phyloP scores from a whole-genome alignment of 768 basidiomycete species.

The Auricularia heimuer region DNA sequence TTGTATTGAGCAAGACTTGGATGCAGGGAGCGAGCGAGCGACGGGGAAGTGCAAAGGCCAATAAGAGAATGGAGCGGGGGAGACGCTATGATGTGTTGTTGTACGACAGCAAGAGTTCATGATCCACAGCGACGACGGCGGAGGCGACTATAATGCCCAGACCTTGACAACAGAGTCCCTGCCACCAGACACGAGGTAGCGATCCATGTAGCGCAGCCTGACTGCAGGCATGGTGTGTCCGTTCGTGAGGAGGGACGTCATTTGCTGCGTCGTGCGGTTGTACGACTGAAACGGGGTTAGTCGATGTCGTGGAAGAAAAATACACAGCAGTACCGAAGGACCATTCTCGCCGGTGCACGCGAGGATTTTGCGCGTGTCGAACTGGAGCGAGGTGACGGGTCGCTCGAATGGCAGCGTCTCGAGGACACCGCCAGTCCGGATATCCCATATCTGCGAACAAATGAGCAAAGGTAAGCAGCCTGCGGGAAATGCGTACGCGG shows the following conservation, averaged over 20 bases:
- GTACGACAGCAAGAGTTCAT: no score
- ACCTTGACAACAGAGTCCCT: slow-evolving; percentile 81
- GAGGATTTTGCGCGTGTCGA: slow-evolving; percentile 88
- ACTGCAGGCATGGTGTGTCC: slow-evolving; percentile 90
- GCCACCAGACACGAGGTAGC: slow-evolving; percentile 85
- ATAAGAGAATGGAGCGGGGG: no score
- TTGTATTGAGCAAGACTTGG: no score
- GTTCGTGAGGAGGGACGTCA: slow-evolving; percentile 75
- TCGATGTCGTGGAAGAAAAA: not conserved
- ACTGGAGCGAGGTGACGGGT: slow-evolving; percentile 84
- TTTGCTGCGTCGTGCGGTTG: slow-evolving; percentile 88
- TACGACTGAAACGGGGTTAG: slow-evolving; percentile 52
- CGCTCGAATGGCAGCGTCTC: slow-evolving; percentile 89
- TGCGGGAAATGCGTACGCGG: slow-evolving; percentile 41
- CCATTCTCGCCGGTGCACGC: slow-evolving; percentile 91
- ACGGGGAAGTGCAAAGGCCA: no score
- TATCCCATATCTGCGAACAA: slow-evolving; percentile 78
- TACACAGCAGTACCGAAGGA: slow-evolving; percentile 51
- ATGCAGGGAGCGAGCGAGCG: no score
- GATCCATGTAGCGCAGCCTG: slow-evolving; percentile 89
- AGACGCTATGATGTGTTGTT: no score
- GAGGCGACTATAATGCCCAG: slow-evolving; percentile 64
- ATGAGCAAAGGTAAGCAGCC: not conserved
- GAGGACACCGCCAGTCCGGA: slow-evolving; percentile 77
- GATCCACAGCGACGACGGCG: no score